A percentile compares a stretch with the other conserved stretches of the same genome.
These are phyloP conservation scores for Hyaloperonospora arabidopsidis DNA, from an alignment of 352 stramenopile genomes.

Conservation along the genomic window DNA sequence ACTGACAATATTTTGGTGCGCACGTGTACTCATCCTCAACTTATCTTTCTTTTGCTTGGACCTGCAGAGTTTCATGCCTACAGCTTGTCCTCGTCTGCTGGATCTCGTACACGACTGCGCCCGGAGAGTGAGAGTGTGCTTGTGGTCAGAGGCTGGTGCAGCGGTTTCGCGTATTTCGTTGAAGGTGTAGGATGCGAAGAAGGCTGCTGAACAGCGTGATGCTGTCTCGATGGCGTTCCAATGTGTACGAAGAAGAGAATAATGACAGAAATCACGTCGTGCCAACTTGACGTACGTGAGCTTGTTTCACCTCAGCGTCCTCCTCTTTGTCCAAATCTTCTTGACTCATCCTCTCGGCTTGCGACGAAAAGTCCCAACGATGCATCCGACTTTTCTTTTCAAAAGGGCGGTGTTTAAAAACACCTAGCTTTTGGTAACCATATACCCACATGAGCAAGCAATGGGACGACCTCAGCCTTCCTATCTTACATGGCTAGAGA, in stretches of 20 bases:
- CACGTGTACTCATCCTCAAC: background rate
- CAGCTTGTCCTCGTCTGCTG: constrained; percentile 75
- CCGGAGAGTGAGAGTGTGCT: constrained; percentile 34
- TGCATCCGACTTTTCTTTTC: constrained; percentile 17
- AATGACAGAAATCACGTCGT: too few species aligned
- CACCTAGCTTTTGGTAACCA: constrained; percentile 46
- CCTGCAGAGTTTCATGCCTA: constrained; percentile 61
- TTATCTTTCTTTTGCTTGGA: constrained; percentile 2
- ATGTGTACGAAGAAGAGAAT: constrained; percentile 9
- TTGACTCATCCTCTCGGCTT: background rate
- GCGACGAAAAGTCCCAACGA: background rate
- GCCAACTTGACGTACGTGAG: too few species aligned
- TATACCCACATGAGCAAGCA: constrained; percentile 2
- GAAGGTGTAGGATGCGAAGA: background rate
- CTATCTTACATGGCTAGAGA: constrained; percentile 68
- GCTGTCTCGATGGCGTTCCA: background rate
- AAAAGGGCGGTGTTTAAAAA: constrained; percentile 83
- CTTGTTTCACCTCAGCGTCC: too few species aligned
- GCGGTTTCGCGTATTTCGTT: background rate
- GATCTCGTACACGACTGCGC: constrained; percentile 80
- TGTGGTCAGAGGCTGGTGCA: constrained; percentile 3
- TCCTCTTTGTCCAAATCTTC: too few species aligned
- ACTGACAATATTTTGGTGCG: background rate
- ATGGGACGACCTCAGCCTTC: constrained; percentile 18
- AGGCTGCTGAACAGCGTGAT: background rate